phyloP scores from a whole-genome alignment of 2,329 filamentous ascomycete genomes.

The Teratosphaeria gauchensis region DNA sequence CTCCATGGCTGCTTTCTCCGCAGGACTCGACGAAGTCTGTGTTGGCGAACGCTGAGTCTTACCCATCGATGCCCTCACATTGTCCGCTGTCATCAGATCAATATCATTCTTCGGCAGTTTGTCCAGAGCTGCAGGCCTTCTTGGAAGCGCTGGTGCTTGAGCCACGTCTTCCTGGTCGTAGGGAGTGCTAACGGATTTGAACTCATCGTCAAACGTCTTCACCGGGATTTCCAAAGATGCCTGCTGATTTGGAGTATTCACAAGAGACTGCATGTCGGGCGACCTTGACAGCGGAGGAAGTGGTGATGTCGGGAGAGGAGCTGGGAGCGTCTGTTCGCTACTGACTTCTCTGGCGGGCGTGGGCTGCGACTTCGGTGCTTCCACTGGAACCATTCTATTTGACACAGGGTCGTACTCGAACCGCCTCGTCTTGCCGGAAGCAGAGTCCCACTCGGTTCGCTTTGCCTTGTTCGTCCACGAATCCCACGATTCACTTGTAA shows the following conservation, averaged over 20 bases:
- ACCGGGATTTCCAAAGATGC: constrained; percentile 8
- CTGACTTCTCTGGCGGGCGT: neutral
- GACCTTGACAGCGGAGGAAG: neutral
- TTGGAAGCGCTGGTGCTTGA: neutral
- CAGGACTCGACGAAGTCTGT: neutral
- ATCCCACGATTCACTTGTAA: constrained; percentile 22
- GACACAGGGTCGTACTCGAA: constrained; percentile 30
- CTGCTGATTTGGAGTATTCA: constrained; percentile 2
- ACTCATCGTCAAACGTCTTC: constrained; percentile 3
- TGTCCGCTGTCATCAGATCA: constrained; percentile 32
- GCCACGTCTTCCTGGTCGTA: neutral
- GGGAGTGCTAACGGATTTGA: neutral
- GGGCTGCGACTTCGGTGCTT: constrained; percentile 3
- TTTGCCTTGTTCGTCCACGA: constrained; percentile 22
- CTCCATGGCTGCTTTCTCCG: constrained; percentile 4
- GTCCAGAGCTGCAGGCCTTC: constrained; percentile 18
- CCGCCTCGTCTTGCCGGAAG: constrained; percentile 17
- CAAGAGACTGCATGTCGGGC: constrained; percentile 6
- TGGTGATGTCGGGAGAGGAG: neutral
- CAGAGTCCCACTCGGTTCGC: constrained; percentile 24
- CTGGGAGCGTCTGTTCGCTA: neutral
- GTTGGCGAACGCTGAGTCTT: constrained; percentile 8
- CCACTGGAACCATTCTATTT: constrained; percentile 26
- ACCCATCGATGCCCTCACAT: constrained; percentile 36
- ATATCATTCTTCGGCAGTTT: constrained; percentile 30